phyloP scores from a whole-genome alignment of 306 rosid species.

The Dryas octopetala region DNA sequence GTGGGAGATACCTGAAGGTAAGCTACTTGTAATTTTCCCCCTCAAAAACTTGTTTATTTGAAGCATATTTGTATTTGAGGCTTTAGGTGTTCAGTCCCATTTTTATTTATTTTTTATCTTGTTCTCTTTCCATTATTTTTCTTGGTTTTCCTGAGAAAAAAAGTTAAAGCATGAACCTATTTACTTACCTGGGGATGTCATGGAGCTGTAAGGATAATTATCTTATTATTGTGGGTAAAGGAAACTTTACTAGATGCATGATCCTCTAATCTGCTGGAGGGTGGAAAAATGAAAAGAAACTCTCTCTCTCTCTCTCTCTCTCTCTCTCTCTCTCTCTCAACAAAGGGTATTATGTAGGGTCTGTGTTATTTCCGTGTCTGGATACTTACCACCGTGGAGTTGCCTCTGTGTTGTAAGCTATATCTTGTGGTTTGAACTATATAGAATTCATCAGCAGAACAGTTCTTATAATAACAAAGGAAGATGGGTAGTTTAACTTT shows the following conservation, averaged over 20 bases:
- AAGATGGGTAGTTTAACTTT: neutral
- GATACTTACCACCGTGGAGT: neutral
- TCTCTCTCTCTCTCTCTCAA: too few species aligned
- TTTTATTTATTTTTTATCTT: neutral
- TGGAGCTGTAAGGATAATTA: too few species aligned
- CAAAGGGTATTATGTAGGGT: too few species aligned
- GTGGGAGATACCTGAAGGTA: slow-evolving; percentile 93
- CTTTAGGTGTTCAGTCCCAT: neutral
- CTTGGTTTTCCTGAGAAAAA: too few species aligned
- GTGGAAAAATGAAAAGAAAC: too few species aligned
- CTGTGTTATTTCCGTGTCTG: neutral
- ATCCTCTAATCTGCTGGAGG: too few species aligned
- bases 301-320: too few species aligned
- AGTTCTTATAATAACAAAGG: neutral
- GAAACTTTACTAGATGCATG: too few species aligned
- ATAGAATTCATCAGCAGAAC: too few species aligned
- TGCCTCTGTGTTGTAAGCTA: neutral
- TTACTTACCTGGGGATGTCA: too few species aligned
- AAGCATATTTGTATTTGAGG: neutral
- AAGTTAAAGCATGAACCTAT: too few species aligned
- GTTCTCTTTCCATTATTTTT: neutral
- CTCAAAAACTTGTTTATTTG: neutral
- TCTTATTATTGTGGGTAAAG: too few species aligned
- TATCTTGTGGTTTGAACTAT: neutral
- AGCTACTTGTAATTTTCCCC: neutral